These are phyloP conservation scores for Trichoderma brevicompactum DNA, from an alignment of 2,329 filamentous ascomycete genomes.

Conservation along the genomic window DNA sequence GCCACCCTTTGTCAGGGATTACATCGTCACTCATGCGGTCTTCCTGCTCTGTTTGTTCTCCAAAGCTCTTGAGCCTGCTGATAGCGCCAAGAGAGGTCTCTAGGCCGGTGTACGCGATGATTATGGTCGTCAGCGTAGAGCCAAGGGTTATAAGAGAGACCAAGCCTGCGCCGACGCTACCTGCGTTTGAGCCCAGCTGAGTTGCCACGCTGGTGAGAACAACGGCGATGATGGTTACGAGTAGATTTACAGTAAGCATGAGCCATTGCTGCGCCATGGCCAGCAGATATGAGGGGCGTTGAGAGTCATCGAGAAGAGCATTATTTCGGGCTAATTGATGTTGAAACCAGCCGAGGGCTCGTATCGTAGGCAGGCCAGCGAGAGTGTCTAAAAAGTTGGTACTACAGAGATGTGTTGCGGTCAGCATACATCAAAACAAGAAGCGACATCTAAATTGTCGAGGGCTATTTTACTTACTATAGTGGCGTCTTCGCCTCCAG, in stretches of 20 bases:
- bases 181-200: not conserved
- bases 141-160: slow-evolving; percentile 25
- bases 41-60: no score
- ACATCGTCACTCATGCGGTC: no score
- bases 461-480: slow-evolving; percentile 33
- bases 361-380: slow-evolving; percentile 24
- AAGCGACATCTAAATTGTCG: no score
- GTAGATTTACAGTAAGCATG: slow-evolving; percentile 23
- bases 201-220: slow-evolving; percentile 1
- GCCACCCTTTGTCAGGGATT: no score
- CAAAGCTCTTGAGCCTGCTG: slow-evolving; percentile 33
- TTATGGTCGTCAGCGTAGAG: slow-evolving; percentile 20
- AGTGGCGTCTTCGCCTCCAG: slow-evolving; percentile 55
- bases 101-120: slow-evolving; percentile 26
- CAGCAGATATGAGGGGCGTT: slow-evolving; percentile 43
- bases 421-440: no score
- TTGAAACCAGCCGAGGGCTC: slow-evolving; percentile 28
- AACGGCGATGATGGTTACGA: slow-evolving; percentile 24
- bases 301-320: slow-evolving; percentile 43
- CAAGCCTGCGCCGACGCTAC: not conserved
- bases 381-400: slow-evolving; percentile 28
- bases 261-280: slow-evolving; percentile 54
- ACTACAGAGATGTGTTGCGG: not conserved
- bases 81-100: slow-evolving; percentile 36
- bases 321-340: not conserved